Evolutionary conservation across 2,329 filamentous ascomycete species (phyloP), one percentile per base, ranked within the genome.

Genomic region (Aspergillus spinulosporus): DNA sequence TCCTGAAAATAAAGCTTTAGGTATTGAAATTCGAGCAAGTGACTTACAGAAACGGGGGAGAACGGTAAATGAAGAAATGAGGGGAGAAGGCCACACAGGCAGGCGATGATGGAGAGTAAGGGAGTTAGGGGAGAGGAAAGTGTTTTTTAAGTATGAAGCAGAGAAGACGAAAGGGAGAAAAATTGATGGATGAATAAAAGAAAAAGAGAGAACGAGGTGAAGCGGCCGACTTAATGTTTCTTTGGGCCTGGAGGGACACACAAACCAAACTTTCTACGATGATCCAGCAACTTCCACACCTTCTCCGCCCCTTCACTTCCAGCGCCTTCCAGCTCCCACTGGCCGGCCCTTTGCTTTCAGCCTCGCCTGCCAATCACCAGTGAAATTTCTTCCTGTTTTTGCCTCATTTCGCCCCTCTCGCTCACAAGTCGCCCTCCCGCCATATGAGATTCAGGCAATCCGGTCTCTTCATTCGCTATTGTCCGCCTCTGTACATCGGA

Each of bases 221-320:
- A 60, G 64, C 56, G 59, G 56, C 64, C 15, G 49, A 45, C 65
- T 69, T 70, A 69, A 67, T 65, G 66, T 43, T 66, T 63, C 62
- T 56, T 26, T 59, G 54, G 53, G 60, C 61, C 58, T 52, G 50
- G 21, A 52, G 37, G 42, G 31, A 52, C 50, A 36, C 34, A 43
- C 37, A 51, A 42, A 51, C 39, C 49, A 31, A 52, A 61, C 56
- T 66, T 74, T 74, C 71, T 67, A 74, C 70, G 68, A 59, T 57
- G 64, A 71, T 74, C 71, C 71, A 74, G 69, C 67, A 64, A 69
- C 68, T 73, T 74, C 71, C 70, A 73, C 65, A 47, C 43, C 32
- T 46, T 60, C 56, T 52, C 51, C 54, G 54, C 45, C 34, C 31
- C 47, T 58, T 40, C 56, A 44, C 46, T 61, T 63, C 59, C 55